Evolutionary conservation across 192 early-diverging fungal species (phyloP), one percentile per base, ranked within the genome.

Genomic region (Backusella tuberculispora): DNA sequence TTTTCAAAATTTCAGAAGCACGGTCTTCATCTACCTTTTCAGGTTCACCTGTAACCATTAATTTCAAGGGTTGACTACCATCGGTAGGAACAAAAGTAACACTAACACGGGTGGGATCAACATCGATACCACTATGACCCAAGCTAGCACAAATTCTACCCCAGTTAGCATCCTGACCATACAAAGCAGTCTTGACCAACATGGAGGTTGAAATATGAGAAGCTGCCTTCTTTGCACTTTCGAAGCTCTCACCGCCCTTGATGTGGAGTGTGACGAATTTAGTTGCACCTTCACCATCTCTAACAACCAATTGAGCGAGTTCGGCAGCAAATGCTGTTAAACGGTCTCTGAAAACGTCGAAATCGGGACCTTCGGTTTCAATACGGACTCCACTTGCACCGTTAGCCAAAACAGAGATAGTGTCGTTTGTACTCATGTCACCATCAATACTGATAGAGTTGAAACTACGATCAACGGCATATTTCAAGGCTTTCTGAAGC

Each of bases 101-200:
- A 24, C 88, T 90, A 21, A 97, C 96, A 63, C 87, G 87, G 7
- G 78, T 78, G 8, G 96, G 93, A 19, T 92, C 87, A 42, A 98
- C 83, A 10, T 90, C 82, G 9, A 96, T 90, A 4, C 89, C 90
- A 24, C 79, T 76, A 46, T 80, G 79, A 9, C 76, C 73, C 19
- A 82, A 42, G 68, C 76, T 82, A 12, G 76, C 76, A 76, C 81
- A 82, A n/a, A 82, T 78, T 44, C 97, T 90, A 24, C 97, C 97
- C 97, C 97, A 99, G 82, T 99, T 99, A 50, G 97, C 97, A 83
- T 99, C 97, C 80, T 95, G 90, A 1, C 97, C 97, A 76, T 92
- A 99, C 42, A 99, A 84, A 17, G 97, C 97, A 0, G 97, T 98
- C 83, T 99, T 99, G 56, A 99, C 96, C 41, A 99, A 81, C 47